Evolutionary conservation across 768 basidiomycete genomes (phyloP).

Genomic region (Psilocybe tampanensis): DNA sequence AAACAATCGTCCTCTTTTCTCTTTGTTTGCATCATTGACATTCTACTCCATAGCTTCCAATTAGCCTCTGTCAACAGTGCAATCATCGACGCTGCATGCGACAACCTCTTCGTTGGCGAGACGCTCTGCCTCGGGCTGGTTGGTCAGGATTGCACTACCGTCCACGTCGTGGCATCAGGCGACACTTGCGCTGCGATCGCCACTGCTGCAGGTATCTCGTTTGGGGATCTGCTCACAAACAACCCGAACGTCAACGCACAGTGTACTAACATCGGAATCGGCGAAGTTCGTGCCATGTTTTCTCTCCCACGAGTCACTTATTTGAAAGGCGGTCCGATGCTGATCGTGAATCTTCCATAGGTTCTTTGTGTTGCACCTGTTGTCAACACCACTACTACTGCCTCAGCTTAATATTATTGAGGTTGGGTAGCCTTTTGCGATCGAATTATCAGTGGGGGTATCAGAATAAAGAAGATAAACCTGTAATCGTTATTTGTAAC

Average conservation of each 20-base stretch:
- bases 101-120: constrained; percentile 52
- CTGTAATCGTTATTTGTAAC: too few relatives aligned
- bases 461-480: too few relatives aligned
- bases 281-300: constrained; percentile 43
- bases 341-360: not conserved
- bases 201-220: constrained; percentile 36
- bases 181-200: constrained; percentile 51
- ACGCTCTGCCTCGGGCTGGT: constrained; percentile 53
- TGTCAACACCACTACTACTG: not conserved
- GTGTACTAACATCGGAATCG: constrained; percentile 55
- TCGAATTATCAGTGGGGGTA: too few relatives aligned
- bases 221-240: constrained; percentile 49
- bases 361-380: constrained; percentile 6
- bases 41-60: constrained; percentile 41
- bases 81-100: constrained; percentile 52
- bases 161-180: constrained; percentile 42
- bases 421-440: too few relatives aligned
- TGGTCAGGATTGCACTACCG: constrained; percentile 55
- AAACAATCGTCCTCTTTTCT: not conserved
- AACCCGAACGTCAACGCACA: constrained; percentile 57
- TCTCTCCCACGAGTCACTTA: not conserved
- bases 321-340: too few relatives aligned
- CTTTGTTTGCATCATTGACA: not conserved
- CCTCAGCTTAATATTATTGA: too few relatives aligned
- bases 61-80: constrained; percentile 52